Conservation (phyloP, 148 eudicot species). For the Fagopyrum tataricum region DNA sequence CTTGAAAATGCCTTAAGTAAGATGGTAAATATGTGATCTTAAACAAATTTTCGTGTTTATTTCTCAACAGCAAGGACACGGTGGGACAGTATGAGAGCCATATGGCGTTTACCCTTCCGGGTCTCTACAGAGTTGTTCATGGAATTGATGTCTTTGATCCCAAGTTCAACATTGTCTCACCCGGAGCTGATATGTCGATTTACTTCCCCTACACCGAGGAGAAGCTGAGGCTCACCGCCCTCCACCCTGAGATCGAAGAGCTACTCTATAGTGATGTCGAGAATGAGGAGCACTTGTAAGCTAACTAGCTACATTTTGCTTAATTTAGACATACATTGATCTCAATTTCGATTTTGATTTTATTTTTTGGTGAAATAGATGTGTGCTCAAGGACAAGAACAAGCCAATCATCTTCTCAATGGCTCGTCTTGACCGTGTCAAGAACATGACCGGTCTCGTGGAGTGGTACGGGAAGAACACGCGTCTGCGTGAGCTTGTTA, state of each 20-base stretch:
- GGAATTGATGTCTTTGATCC: slow-evolving; percentile 96
- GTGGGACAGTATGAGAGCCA: slow-evolving; percentile 97
- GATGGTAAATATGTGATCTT: neutral
- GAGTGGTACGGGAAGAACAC: slow-evolving; percentile 84
- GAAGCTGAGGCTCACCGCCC: slow-evolving; percentile 63
- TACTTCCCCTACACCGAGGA: slow-evolving; percentile 81
- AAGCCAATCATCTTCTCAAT: slow-evolving; percentile 92
- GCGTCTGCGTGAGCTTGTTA: slow-evolving; percentile 62
- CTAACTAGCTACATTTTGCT: neutral
- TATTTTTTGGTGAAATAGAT: slow-evolving; percentile 26
- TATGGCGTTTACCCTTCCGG: slow-evolving; percentile 84
- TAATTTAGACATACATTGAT: too few species aligned
- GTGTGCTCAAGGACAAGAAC: slow-evolving; percentile 69
- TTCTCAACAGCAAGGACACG: slow-evolving; percentile 67
- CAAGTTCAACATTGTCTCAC: slow-evolving; percentile 93
- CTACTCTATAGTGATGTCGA: slow-evolving; percentile 68
- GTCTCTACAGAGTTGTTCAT: slow-evolving; percentile 91
- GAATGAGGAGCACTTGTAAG: slow-evolving; percentile 84
- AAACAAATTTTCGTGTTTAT: slow-evolving; percentile 6
- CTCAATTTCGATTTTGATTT: neutral
- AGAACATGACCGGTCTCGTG: slow-evolving; percentile 90
- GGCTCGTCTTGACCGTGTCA: slow-evolving; percentile 92
- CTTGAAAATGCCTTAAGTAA: neutral
- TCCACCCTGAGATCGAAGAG: slow-evolving; percentile 87
- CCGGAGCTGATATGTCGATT: slow-evolving; percentile 83